phyloP scores from a whole-genome alignment of 805 yeast genomes.

The Metschnikowia gelsemii region DNA sequence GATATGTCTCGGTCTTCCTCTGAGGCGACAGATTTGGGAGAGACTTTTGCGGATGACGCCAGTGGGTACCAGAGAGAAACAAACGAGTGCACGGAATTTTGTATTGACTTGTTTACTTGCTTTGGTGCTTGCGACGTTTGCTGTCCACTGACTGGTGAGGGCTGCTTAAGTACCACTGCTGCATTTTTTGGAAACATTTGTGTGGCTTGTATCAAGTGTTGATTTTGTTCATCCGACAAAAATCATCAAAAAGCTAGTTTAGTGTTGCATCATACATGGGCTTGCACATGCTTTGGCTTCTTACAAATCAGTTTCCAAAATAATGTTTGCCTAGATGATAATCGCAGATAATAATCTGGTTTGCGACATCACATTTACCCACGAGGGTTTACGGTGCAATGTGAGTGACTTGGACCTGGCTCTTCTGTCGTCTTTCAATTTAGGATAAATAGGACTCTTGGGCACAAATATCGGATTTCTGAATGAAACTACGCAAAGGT shows the following conservation, averaged over 20 bases:
- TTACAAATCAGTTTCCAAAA: no score
- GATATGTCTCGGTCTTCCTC: slow-evolving; percentile 10
- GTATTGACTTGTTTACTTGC: slow-evolving; percentile 37
- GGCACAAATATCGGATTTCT: no score
- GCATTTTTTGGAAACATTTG: slow-evolving; percentile 38
- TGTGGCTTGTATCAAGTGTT: slow-evolving; percentile 35
- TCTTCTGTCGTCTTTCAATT: no score
- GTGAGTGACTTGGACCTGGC: no score
- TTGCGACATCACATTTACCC: no score
- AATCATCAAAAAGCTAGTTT: no score
- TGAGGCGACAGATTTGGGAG: slow-evolving; percentile 11
- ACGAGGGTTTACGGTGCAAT: no score
- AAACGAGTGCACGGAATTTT: slow-evolving; percentile 44
- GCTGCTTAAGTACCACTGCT: slow-evolving; percentile 37
- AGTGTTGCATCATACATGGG: background rate
- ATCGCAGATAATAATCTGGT: no score
- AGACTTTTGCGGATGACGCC: slow-evolving; percentile 15
- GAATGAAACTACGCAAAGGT: no score
- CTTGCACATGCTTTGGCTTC: background rate
- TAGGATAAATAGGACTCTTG: no score
- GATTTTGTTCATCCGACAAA: background rate
- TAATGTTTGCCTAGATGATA: no score
- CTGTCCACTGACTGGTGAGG: slow-evolving; percentile 44
- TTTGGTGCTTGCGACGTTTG: slow-evolving; percentile 42
- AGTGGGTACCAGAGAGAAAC: slow-evolving; percentile 40